Evolutionary conservation across 2,329 filamentous ascomycete genomes (phyloP).

Genomic region (Neopestalotiopsis rosae): DNA sequence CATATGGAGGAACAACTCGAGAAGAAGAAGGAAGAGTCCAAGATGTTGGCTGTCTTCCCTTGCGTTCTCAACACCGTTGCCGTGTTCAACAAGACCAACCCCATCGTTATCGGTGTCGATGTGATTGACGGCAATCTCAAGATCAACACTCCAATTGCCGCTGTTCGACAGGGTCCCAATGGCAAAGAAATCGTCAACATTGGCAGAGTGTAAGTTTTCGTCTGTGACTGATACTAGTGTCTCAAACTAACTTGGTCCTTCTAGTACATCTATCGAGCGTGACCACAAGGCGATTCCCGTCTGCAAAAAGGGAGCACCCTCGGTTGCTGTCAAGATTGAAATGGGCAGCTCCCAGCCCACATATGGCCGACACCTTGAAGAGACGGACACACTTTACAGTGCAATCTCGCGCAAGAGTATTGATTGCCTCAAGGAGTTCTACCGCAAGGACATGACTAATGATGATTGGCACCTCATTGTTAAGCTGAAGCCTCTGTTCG

Average conservation of each 20-base stretch:
- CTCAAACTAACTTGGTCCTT: background rate
- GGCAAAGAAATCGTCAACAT: slow-evolving; percentile 85
- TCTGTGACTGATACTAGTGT: slow-evolving; percentile 10
- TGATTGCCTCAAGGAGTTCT: slow-evolving; percentile 95
- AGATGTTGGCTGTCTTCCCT: slow-evolving; percentile 95
- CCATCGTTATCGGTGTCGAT: slow-evolving; percentile 95
- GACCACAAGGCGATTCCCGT: slow-evolving; percentile 94
- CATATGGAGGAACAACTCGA: slow-evolving; percentile 89
- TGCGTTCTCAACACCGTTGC: slow-evolving; percentile 89
- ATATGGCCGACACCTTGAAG: slow-evolving; percentile 94
- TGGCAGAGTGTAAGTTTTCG: slow-evolving; percentile 84
- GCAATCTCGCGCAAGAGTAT: slow-evolving; percentile 87
- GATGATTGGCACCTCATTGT: slow-evolving; percentile 96
- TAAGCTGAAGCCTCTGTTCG: slow-evolving; percentile 94
- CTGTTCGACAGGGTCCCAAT: slow-evolving; percentile 81
- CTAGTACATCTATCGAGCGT: slow-evolving; percentile 91
- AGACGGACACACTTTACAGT: slow-evolving; percentile 86
- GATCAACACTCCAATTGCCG: slow-evolving; percentile 88
- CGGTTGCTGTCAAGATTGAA: slow-evolving; percentile 97
- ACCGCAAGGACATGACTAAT: slow-evolving; percentile 62
- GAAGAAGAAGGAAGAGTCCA: slow-evolving; percentile 95
- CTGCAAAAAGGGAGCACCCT: slow-evolving; percentile 96
- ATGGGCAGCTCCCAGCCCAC: slow-evolving; percentile 88
- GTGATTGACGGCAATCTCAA: slow-evolving; percentile 88
- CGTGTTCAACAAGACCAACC: slow-evolving; percentile 97